Evolutionary conservation across 2,329 filamentous ascomycete genomes (phyloP).

Genomic region (Ophiostoma ips): DNA sequence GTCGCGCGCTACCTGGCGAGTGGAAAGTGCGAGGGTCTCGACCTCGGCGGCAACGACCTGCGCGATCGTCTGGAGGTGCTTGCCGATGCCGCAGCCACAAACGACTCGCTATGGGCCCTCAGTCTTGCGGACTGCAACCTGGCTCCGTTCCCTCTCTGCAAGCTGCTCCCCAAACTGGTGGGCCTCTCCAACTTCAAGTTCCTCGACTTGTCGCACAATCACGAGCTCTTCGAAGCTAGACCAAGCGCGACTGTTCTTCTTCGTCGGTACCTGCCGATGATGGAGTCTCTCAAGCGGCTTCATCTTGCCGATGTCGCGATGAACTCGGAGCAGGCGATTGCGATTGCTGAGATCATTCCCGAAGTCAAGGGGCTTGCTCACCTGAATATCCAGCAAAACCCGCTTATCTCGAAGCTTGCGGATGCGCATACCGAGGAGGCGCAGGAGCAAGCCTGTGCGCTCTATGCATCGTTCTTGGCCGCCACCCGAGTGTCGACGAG

Average conservation of each 20-base stretch:
- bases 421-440: constrained; percentile 61
- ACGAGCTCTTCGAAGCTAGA: constrained; percentile 56
- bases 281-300: constrained; percentile 65
- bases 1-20: constrained; percentile 62
- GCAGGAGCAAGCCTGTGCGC: constrained; percentile 85
- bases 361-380: constrained; percentile 73
- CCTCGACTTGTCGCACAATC: constrained; percentile 85
- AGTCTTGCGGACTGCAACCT: constrained; percentile 80
- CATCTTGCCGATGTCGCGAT: constrained; percentile 77
- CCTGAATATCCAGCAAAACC: constrained; percentile 75
- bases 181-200: constrained; percentile 66
- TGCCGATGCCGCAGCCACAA: constrained; percentile 35
- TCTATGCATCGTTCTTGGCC: constrained; percentile 84
- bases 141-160: constrained; percentile 55
- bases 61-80: constrained; percentile 39
- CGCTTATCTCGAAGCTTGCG: constrained; percentile 54
- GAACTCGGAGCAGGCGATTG: constrained; percentile 77
- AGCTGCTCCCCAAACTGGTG: constrained; percentile 59
- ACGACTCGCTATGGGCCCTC: constrained; percentile 59
- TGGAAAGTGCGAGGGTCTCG: constrained; percentile 72
- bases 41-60: constrained; percentile 73
- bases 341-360: constrained; percentile 76
- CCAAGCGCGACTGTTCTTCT: constrained; percentile 63
- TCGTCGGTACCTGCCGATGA: constrained; percentile 65
- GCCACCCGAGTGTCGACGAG: constrained; percentile 72